Evolutionary conservation across 345 rosid species (phyloP).

Genomic region (Nephelium lappaceum): DNA sequence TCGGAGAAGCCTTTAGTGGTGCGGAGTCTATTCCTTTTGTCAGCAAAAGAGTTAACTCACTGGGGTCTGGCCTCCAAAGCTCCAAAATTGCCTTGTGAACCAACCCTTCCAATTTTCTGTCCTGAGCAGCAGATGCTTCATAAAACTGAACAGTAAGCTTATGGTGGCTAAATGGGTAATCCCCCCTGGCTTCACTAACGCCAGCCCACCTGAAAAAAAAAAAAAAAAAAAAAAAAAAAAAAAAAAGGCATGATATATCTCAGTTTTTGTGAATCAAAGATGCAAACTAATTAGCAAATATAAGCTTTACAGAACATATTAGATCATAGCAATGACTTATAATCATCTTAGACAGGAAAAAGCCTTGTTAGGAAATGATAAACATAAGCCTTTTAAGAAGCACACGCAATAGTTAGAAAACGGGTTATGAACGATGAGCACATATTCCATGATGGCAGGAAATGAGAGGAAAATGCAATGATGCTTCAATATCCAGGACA

Average conservation of each 20-base stretch:
- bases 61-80: slow-evolving; percentile 98
- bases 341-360: slow-evolving; percentile 24
- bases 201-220: slow-evolving; percentile 86
- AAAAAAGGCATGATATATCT: slow-evolving; percentile 24
- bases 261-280: slow-evolving; percentile 23
- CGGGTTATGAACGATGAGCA: neutral
- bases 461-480: neutral
- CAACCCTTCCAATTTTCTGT: slow-evolving; percentile 90
- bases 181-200: slow-evolving; percentile 96
- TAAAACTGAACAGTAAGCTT: slow-evolving; percentile 98
- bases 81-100: slow-evolving; percentile 97
- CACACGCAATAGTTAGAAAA: neutral
- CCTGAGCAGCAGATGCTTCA: slow-evolving; percentile 97
- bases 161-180: slow-evolving; percentile 98
- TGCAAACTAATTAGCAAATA: slow-evolving; percentile 2
- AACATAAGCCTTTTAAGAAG: neutral
- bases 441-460: neutral
- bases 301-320: neutral
- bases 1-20: slow-evolving; percentile 76
- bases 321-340: neutral
- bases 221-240: slow-evolving; percentile 20
- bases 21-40: slow-evolving; percentile 77
- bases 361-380: neutral
- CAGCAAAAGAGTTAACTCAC: slow-evolving; percentile 77
- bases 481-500: slow-evolving; percentile 12